Evolutionary conservation across 495 filamentous ascomycete genomes (phyloP), one percentile per base, ranked within the genome.

Genomic region (Pseudoneurospora amorphoporcata): DNA sequence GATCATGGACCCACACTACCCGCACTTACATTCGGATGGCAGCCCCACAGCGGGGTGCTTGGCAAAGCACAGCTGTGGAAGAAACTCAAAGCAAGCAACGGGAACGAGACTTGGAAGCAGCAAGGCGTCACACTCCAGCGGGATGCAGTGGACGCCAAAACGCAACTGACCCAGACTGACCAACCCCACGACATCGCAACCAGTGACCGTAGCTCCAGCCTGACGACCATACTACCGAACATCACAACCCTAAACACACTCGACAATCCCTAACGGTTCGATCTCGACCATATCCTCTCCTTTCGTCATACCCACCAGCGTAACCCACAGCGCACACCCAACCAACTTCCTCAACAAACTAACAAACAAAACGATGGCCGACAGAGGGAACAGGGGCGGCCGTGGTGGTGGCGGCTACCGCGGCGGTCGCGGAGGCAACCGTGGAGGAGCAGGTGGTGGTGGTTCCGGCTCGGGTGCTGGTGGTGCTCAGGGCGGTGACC

Each of bases 311-410:
- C 29, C 14, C 35, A 39, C 41, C 32, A 19, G 37, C 61, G 17
- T 32, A n/a, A 17, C 2, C 14, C 71, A 16, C 9, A 16, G 32
- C n/a, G 37, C 45, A 39, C 37, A 39, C 68, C 23, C 68, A 70
- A 39, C 2, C 35, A 42, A 19, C 45, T 40, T 39, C 4, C 23
- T 23, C 23, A 23, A 39, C 23, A 8, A 16, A 16, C 35, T 19
- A 68, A 38, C 12, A 43, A 72, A 35, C 42, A 19, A 39, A 41
- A 47, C 37, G 32, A 91, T 92, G 90, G 89, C 91, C 74, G 91
- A 92, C 72, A 77, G 84, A 38, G 83, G 87, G 61, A 80, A 83
- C 17, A 75, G 85, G 70, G 83, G 83, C 39, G 79, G 81, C 39
- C 76, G 79, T 40, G 78, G 81, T 37, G 83, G 85, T 73, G 81